Evolutionary conservation across 2,329 filamentous ascomycete species (phyloP), one percentile per base, ranked within the genome.

Genomic region (Cryphonectria radicalis): DNA sequence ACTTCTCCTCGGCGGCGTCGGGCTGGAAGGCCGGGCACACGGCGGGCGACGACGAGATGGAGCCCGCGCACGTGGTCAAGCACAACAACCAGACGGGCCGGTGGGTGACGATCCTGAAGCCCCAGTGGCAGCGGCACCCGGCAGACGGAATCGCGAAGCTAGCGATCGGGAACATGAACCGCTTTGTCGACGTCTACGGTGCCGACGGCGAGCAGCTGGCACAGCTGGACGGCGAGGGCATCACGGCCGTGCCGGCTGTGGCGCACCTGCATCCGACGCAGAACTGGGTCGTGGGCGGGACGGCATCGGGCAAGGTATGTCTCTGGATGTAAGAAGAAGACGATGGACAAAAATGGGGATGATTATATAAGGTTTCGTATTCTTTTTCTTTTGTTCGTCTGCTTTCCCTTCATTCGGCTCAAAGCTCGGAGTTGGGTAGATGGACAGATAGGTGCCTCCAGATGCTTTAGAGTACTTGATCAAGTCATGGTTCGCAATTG

Each of bases 11-110:
- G 11, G 85, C 90, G 0, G 80, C 83, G 22, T 50, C 46, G 0
- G 82, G 84, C 1, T 95, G 90, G 90, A 85, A 83, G 74, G 79
- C 83, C 1, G 90, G 87, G 0, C 84, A 88, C 67, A 85, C 87
- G 2, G 79, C 97, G 14, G 79, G 81, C 0, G 86, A 90, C 0
- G 81, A 86, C 17, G 85, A 88, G 10, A 92, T 97, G 87, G 83
- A 89, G 73, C 95, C 95, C 0, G 83, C 86, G 0, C 87, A 90
- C 0, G 84, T 89, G 1, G 88, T 98, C 0, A 86, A 86, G 14
- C 96, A 99, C 78, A 99, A 99, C 78, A 98, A 97, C 77, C 96
- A 99, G 82, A 98, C 95, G 0, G 96, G 95, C 0, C 87, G 95
- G 69, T 98, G 94, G 94, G 94, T 98, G 0, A 97, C 94, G 0